These are phyloP conservation scores for Termitomyces sp. DNA, from an alignment of 768 basidiomycete genomes.

Conservation along the genomic window DNA sequence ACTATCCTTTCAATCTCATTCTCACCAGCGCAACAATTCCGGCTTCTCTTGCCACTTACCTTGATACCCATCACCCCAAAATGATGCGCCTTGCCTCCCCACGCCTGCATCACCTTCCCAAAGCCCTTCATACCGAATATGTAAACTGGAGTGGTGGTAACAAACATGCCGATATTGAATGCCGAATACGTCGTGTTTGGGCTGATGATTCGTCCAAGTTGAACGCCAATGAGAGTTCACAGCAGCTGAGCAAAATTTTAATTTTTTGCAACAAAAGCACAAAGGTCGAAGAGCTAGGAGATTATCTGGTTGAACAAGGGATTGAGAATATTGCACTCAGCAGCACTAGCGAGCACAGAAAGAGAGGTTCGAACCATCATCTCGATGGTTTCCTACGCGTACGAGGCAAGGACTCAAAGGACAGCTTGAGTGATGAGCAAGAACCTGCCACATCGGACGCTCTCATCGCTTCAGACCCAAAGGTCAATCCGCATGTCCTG, in stretches of 20 bases:
- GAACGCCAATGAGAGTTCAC: conserved; percentile 11
- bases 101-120: conserved; percentile 72
- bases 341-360: conserved; percentile 50
- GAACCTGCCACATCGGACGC: conserved; percentile 3
- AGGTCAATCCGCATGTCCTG: conserved; percentile 56
- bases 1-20: conserved; percentile 76
- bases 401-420: conserved; percentile 3
- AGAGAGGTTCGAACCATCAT: conserved; percentile 66
- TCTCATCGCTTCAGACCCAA: conserved; percentile 19
- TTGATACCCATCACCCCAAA: conserved; percentile 54
- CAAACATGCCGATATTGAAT: conserved; percentile 74
- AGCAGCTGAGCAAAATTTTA: conserved; percentile 58
- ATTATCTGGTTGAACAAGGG: conserved; percentile 52
- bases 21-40: conserved; percentile 89
- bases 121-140: conserved; percentile 64
- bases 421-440: neutral
- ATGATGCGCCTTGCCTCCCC: conserved; percentile 76
- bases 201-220: conserved; percentile 46
- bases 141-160: conserved; percentile 76
- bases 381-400: conserved; percentile 66
- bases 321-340: conserved; percentile 64
- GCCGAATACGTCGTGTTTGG: conserved; percentile 70
- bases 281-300: conserved; percentile 58
- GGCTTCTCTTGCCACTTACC: conserved; percentile 59
- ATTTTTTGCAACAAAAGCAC: conserved; percentile 79